Evolutionary conservation across 2,329 filamentous ascomycete species (phyloP), one percentile per base, ranked within the genome.

Genomic region (Fusarium dlaminii): DNA sequence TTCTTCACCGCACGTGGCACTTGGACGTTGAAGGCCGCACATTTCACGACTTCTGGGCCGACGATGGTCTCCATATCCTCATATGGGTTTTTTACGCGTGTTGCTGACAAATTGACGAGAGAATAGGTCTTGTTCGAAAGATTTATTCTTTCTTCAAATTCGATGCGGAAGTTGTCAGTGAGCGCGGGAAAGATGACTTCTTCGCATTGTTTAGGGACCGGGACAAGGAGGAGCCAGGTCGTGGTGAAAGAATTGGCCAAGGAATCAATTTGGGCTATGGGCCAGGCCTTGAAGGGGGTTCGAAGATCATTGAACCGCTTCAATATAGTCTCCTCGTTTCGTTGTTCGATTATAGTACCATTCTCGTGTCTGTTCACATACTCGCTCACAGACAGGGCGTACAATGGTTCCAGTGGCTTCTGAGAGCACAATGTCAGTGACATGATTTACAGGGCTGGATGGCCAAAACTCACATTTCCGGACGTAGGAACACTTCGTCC

Each of bases 21-120:
- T 4, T 83, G 80, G 3, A 83, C 78, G 32, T 81, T 80, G 67
- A 83, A 82, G 0, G 81, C 80, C 1, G 81, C 81, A 42, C 74
- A 80, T 12, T 52, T 77, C 6, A 70, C 58, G 8, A 75, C 68
- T 13, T 63, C 46, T 10, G 60, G 17, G 11, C 68, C 48, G 3
- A 42, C 29, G 6, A 76, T 46, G 8, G 39, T 27, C 3, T 72
- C 55, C 8, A 68, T 34, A 13, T 77, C 66, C 20, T 80, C 79
- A 20, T 81, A 83, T 0, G 81, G 81, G 40, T 83, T 83, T 3
- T 59, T 56, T 10, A 83, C 77, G 0, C 81, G 69, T 0, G 65
- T 74, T 0, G 81, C 71, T 3, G 67, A 54, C 2, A 83, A 64
- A n/a, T 79, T 70, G 0, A 75, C 66, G 1, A 83, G 70, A 2